Percentiles rank a stretch among this genome's conserved stretches.
phyloP scores from a whole-genome alignment of 2,329 filamentous ascomycete genomes.

The Hypoxylon sp. region DNA sequence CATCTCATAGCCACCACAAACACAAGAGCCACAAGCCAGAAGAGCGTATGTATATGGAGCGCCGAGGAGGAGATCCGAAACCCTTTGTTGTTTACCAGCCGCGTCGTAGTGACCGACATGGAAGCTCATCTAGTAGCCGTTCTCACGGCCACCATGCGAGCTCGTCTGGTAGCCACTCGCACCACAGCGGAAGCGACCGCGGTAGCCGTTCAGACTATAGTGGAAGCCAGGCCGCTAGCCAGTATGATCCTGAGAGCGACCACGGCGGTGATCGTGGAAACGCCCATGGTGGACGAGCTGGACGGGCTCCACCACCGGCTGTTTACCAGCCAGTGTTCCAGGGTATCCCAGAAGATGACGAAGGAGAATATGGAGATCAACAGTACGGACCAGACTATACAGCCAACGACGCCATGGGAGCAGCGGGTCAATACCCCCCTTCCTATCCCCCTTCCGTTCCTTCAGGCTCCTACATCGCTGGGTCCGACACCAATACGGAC shows the following conservation, averaged over 20 bases:
- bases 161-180: neutral
- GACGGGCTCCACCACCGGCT: neutral
- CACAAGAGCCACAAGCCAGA: neutral
- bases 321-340: neutral
- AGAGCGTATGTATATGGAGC: constrained; percentile 15
- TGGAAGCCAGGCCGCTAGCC: neutral
- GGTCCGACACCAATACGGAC: neutral
- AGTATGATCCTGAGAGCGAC: neutral
- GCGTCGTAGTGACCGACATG: neutral
- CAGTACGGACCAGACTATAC: neutral
- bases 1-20: neutral
- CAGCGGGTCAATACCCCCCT: neutral
- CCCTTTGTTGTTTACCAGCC: neutral
- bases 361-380: neutral
- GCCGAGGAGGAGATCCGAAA: neutral
- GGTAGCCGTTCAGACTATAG: neutral
- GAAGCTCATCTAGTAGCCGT: neutral
- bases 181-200: neutral
- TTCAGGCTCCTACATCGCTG: neutral
- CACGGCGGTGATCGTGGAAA: neutral
- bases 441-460: neutral
- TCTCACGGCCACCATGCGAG: neutral
- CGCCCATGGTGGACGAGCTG: neutral
- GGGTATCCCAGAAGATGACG: neutral
- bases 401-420: neutral